Conservation (phyloP, 768 basidiomycete genomes). For the Agaricus subrufescens region DNA sequence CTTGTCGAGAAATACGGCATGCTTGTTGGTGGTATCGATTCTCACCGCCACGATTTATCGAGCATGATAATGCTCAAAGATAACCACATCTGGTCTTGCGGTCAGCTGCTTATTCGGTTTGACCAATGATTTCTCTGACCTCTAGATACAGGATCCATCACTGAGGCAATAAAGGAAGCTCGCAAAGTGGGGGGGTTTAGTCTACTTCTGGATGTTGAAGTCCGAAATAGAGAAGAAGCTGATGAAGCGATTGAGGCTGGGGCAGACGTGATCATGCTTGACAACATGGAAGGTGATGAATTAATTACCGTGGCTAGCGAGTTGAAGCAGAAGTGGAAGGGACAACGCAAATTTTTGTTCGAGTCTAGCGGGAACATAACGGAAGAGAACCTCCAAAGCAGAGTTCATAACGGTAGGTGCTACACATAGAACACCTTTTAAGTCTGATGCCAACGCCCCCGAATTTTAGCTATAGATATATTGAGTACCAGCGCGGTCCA, state of each 20-base stretch:
- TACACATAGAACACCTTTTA: not conserved
- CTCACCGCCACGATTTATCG: slow-evolving; percentile 94
- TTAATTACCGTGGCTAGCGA: slow-evolving; percentile 62
- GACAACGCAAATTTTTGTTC: slow-evolving; percentile 79
- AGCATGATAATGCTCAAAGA: slow-evolving; percentile 99
- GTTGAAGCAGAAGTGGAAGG: slow-evolving; percentile 76
- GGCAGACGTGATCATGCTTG: slow-evolving; percentile 93
- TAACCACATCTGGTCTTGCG: slow-evolving; percentile 98
- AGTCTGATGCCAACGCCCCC: not conserved
- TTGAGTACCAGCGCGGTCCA: slow-evolving; percentile 88
- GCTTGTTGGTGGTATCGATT: slow-evolving; percentile 94
- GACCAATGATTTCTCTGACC: slow-evolving; percentile 6
- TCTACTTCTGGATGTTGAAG: slow-evolving; percentile 90
- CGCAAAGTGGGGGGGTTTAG: slow-evolving; percentile 89
- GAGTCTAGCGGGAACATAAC: slow-evolving; percentile 97
- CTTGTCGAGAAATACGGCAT: slow-evolving; percentile 98
- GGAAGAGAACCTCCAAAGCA: slow-evolving; percentile 74
- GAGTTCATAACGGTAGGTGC: slow-evolving; percentile 75
- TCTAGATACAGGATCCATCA: slow-evolving; percentile 70
- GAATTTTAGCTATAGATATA: slow-evolving; percentile 80
- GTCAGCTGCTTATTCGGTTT: slow-evolving; percentile 32
- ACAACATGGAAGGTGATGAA: slow-evolving; percentile 82
- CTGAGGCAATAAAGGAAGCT: slow-evolving; percentile 80
- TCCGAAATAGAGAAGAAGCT: slow-evolving; percentile 82
- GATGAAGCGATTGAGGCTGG: slow-evolving; percentile 97